Evolutionary conservation across 1,139 yeast genomes (phyloP).

Genomic region (Arxiozyma heterogenica): DNA sequence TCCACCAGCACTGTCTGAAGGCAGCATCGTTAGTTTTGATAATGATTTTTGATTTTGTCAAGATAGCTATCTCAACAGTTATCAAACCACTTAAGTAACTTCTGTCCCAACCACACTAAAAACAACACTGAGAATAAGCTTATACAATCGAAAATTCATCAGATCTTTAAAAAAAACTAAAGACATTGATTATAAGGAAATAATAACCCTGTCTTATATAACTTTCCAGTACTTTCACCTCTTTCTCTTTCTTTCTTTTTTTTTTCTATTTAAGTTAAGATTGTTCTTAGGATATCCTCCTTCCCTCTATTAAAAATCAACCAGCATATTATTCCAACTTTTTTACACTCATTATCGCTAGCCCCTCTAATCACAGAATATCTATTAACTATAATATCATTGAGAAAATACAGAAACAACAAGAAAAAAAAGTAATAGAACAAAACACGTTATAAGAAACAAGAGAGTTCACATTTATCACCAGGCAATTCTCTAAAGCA

Average conservation of each 20-base stretch:
- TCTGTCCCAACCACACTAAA: not conserved
- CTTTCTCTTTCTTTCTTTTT: no score
- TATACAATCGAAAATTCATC: not conserved
- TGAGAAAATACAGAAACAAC: not conserved
- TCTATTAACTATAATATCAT: not conserved
- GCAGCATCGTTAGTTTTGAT: not conserved
- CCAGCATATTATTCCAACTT: not conserved
- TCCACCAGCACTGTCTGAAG: not conserved
- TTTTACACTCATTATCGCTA: not conserved
- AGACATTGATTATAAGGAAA: not conserved
- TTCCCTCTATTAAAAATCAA: not conserved
- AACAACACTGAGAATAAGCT: not conserved
- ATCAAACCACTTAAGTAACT: not conserved
- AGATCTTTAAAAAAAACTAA: not conserved
- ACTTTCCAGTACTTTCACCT: not conserved
- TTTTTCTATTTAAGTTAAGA: no score
- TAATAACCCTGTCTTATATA: not conserved
- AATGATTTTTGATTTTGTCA: not conserved
- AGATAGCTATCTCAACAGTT: no score
- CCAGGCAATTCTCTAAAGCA: not conserved
- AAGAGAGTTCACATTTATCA: not conserved
- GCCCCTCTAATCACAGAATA: not conserved
- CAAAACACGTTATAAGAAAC: no score
- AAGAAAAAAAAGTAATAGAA: no score
- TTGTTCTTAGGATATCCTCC: no score